Evolutionary conservation across 148 eudicot species (phyloP).

Genomic region (Pouteria glomerata): DNA sequence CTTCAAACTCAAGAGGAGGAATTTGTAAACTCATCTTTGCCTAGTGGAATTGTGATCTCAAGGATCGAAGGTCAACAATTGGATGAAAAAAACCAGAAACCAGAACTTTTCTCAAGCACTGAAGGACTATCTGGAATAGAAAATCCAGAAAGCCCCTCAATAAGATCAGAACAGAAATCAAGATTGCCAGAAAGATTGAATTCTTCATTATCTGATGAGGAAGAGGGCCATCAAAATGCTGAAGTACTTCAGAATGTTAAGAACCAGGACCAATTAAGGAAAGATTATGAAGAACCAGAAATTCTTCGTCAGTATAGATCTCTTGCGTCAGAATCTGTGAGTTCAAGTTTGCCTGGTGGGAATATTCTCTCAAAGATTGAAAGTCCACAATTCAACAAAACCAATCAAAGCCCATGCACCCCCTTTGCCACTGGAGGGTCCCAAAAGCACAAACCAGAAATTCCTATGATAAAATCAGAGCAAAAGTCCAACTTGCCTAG

Average conservation of each 20-base stretch:
- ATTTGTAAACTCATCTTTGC: conserved; percentile 31
- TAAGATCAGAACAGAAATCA: conserved; percentile 23
- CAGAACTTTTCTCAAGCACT: conserved; percentile 13
- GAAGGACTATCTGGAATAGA: neutral
- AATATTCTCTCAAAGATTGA: conserved; percentile 13
- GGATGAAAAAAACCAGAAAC: conserved; percentile 10
- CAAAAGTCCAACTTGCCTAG: conserved; percentile 24
- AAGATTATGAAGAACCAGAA: neutral
- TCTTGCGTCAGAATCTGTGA: conserved; percentile 20
- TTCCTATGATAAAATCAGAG: conserved; percentile 28
- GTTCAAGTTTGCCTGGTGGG: conserved; percentile 27
- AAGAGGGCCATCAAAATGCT: neutral
- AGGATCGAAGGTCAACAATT: conserved; percentile 13
- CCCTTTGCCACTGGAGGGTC: conserved; percentile 2
- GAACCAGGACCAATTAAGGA: conserved; percentile 1
- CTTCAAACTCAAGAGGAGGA: conserved; percentile 9
- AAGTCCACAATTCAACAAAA: conserved; percentile 8
- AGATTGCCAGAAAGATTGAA: conserved; percentile 5
- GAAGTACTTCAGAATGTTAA: conserved; percentile 1
- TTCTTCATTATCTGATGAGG: neutral
- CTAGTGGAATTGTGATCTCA: conserved; percentile 18
- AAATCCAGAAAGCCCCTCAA: conserved; percentile 16
- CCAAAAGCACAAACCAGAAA: conserved; percentile 13
- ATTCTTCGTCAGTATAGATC: neutral
- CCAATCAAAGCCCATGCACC: neutral